phyloP scores from a whole-genome alignment of 495 filamentous ascomycete species.

The Bacidia rubella region DNA sequence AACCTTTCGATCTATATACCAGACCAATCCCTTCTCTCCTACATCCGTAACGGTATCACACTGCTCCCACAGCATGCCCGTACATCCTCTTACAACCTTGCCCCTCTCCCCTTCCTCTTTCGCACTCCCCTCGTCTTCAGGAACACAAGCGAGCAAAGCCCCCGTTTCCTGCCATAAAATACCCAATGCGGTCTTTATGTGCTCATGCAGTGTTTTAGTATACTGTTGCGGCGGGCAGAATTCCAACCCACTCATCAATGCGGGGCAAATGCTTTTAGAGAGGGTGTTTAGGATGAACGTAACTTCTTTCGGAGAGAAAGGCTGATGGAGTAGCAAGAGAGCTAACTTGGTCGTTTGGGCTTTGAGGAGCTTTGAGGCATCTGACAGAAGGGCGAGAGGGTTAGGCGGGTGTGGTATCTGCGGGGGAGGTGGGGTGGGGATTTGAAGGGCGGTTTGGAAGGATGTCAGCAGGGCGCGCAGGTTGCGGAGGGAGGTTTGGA shows the following conservation, averaged over 20 bases:
- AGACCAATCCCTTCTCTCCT: slow-evolving; percentile 48
- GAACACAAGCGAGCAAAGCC: slow-evolving; percentile 21
- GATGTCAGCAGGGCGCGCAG: slow-evolving; percentile 11
- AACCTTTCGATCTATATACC: slow-evolving; percentile 44
- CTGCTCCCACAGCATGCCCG: slow-evolving; percentile 43
- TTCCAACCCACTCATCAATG: slow-evolving; percentile 53
- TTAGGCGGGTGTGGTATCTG: slow-evolving; percentile 26
- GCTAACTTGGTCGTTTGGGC: slow-evolving; percentile 79
- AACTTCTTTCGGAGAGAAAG: slow-evolving; percentile 69
- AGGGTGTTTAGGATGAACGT: slow-evolving; percentile 50
- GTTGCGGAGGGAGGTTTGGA: background rate
- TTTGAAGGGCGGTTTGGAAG: slow-evolving; percentile 25
- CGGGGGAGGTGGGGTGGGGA: slow-evolving; percentile 3
- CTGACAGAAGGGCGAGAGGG: slow-evolving; percentile 48
- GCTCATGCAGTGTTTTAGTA: slow-evolving; percentile 43
- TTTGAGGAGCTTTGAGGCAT: slow-evolving; percentile 51
- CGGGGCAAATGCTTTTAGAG: slow-evolving; percentile 51
- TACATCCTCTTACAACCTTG: slow-evolving; percentile 19
- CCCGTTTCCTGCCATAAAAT: slow-evolving; percentile 29
- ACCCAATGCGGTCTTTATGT: slow-evolving; percentile 28
- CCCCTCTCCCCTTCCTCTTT: slow-evolving; percentile 13
- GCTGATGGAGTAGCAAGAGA: slow-evolving; percentile 67
- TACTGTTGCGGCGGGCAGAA: slow-evolving; percentile 44
- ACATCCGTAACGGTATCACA: slow-evolving; percentile 59
- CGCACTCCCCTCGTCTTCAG: slow-evolving; percentile 17